phyloP scores from a whole-genome alignment of 805 yeast species.

The Alloascoidea africana region DNA sequence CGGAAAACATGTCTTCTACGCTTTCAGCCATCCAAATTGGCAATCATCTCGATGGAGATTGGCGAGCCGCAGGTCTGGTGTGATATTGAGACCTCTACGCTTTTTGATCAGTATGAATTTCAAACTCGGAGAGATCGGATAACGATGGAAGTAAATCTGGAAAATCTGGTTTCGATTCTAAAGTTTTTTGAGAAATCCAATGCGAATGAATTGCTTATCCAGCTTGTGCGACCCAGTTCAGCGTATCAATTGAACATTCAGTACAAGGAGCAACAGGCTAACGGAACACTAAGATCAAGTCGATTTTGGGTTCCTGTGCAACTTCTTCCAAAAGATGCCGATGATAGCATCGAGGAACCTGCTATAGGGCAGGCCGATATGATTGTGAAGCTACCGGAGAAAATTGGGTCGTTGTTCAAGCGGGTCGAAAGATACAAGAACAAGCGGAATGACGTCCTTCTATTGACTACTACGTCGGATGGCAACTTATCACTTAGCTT shows the following conservation, averaged over 20 bases:
- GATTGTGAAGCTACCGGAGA: conserved; percentile 29
- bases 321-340: conserved; percentile 38
- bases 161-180: conserved; percentile 37
- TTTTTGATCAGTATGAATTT: conserved; percentile 33
- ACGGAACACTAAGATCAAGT: conserved; percentile 17
- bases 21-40: conserved; percentile 32
- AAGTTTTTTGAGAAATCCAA: conserved; percentile 38
- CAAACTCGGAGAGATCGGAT: conserved; percentile 37
- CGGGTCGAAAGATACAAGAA: conserved; percentile 53
- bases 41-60: conserved; percentile 32
- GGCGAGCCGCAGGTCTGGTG: conserved; percentile 56
- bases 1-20: conserved; percentile 38
- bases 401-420: conserved; percentile 36
- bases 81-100: conserved; percentile 24
- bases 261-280: conserved; percentile 4
- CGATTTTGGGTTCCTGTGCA: conserved; percentile 55
- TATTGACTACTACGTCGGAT: neutral
- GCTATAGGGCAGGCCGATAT: conserved; percentile 35
- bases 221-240: conserved; percentile 27
- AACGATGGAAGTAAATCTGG: conserved; percentile 41
- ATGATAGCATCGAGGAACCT: conserved; percentile 44
- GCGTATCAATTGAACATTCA: conserved; percentile 9
- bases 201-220: conserved; percentile 32
- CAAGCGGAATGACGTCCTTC: conserved; percentile 4
- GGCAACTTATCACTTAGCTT: neutral